Percentiles rank a stretch among this genome's conserved stretches.
phyloP scores from a whole-genome alignment of 371 early-diverging fungal species.

The Mortierella sp. region DNA sequence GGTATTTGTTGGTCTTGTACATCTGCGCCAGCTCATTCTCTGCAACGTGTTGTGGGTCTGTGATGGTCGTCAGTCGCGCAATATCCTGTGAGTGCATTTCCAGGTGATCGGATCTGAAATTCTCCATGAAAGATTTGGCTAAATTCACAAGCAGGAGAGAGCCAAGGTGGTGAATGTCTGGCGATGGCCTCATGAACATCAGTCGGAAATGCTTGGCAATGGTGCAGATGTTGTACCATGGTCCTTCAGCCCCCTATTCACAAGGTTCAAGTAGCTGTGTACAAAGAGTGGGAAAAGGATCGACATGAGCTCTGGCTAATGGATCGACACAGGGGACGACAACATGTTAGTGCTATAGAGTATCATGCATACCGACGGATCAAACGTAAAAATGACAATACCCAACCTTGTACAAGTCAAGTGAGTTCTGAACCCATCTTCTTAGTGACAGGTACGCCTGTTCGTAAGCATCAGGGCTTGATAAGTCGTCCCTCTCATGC shows the following conservation, averaged over 20 bases:
- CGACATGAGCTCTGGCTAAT: slow-evolving; percentile 84
- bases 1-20: slow-evolving; percentile 90
- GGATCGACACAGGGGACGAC: background rate
- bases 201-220: background rate
- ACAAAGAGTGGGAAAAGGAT: slow-evolving; percentile 96
- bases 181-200: too few relatives aligned
- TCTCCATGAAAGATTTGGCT: slow-evolving; percentile 85
- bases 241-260: slow-evolving; percentile 66
- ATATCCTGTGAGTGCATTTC: slow-evolving; percentile 81
- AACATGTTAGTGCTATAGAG: background rate
- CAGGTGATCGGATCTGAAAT: slow-evolving; percentile 78
- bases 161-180: too few relatives aligned
- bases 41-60: slow-evolving; percentile 75
- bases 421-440: slow-evolving; percentile 94
- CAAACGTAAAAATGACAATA: too few relatives aligned
- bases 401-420: slow-evolving; percentile 90
- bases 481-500: slow-evolving; percentile 75
- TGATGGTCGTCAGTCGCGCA: slow-evolving; percentile 71
- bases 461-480: slow-evolving; percentile 82
- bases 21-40: slow-evolving; percentile 83
- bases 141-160: slow-evolving; percentile 21
- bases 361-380: background rate
- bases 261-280: slow-evolving; percentile 93
- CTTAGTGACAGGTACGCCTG: slow-evolving; percentile 82
- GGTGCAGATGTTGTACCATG: slow-evolving; percentile 65